Percentiles rank a stretch among this genome's conserved stretches.
These are phyloP conservation scores for Gynandropsis gynandra DNA, from an alignment of 345 rosid genomes.

Conservation along the genomic window DNA sequence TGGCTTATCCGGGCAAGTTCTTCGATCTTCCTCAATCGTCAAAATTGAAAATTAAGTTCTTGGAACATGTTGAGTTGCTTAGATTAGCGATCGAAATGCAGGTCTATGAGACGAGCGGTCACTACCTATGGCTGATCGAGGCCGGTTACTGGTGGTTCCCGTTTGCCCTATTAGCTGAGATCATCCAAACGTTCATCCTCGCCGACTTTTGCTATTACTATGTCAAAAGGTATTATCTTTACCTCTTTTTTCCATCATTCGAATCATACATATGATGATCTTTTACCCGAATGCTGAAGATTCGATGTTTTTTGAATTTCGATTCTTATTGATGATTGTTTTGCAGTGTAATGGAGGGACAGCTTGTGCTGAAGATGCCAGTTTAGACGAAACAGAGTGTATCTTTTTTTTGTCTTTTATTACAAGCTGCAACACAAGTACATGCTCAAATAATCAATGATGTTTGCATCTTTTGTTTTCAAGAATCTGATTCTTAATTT, in stretches of 20 bases:
- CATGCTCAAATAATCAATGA: conserved; percentile 20
- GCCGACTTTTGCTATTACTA: conserved; percentile 87
- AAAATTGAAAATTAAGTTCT: background rate
- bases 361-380: conserved; percentile 33
- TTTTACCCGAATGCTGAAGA: background rate
- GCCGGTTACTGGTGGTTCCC: conserved; percentile 68
- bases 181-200: conserved; percentile 74
- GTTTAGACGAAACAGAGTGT: conserved; percentile 23
- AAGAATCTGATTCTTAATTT: background rate
- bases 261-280: too few relatives aligned
- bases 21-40: background rate
- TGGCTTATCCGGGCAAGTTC: conserved; percentile 60
- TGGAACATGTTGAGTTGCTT: background rate
- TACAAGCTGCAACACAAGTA: conserved; percentile 14
- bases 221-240: conserved; percentile 46
- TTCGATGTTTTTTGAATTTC: background rate
- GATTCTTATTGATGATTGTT: background rate
- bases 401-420: background rate
- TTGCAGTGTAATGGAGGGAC: conserved; percentile 41
- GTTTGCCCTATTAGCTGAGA: conserved; percentile 47
- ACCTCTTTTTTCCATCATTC: background rate
- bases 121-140: conserved; percentile 38
- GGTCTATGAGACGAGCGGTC: conserved; percentile 51
- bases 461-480: background rate
- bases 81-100: conserved; percentile 20